A percentile compares a stretch with the other conserved stretches of the same genome.
These are phyloP conservation scores for Leccinum subfulvum DNA, from an alignment of 1,284 basidiomycete species.

Conservation along the genomic window DNA sequence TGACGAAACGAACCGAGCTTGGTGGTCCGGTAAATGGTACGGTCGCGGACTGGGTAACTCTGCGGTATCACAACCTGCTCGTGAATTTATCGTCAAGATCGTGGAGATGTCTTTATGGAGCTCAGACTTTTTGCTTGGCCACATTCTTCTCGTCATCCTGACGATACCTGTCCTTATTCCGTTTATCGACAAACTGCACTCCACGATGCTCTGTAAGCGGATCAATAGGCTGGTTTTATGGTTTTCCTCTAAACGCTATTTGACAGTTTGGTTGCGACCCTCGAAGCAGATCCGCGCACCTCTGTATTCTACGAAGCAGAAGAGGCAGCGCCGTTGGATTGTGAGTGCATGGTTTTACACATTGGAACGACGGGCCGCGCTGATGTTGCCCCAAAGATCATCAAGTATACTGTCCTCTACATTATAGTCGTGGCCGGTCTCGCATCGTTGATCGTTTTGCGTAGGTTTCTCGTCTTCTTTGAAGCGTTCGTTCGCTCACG, in stretches of 20 bases:
- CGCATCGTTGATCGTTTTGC: constrained; percentile 76
- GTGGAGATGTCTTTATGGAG: constrained; percentile 95
- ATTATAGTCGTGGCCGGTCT: constrained; percentile 75
- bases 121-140: constrained; percentile 83
- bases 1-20: constrained; percentile 94
- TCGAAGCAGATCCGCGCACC: constrained; percentile 94
- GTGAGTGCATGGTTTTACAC: constrained; percentile 43
- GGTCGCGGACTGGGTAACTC: constrained; percentile 85
- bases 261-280: constrained; percentile 80
- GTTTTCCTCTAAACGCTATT: constrained; percentile 9
- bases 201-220: constrained; percentile 76
- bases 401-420: constrained; percentile 87
- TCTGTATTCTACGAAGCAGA: constrained; percentile 92
- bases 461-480: constrained; percentile 49
- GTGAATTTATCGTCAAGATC: constrained; percentile 96
- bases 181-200: constrained; percentile 84
- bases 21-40: constrained; percentile 99
- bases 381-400: constrained; percentile 42
- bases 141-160: constrained; percentile 83
- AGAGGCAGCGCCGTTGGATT: constrained; percentile 88
- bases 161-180: constrained; percentile 85
- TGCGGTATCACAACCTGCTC: constrained; percentile 89
- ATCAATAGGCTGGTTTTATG: not conserved
- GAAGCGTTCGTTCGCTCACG: constrained; percentile 6
- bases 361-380: constrained; percentile 1